Evolutionary conservation across 2,329 filamentous ascomycete species (phyloP).

Genomic region (Clonostachys rosea): DNA sequence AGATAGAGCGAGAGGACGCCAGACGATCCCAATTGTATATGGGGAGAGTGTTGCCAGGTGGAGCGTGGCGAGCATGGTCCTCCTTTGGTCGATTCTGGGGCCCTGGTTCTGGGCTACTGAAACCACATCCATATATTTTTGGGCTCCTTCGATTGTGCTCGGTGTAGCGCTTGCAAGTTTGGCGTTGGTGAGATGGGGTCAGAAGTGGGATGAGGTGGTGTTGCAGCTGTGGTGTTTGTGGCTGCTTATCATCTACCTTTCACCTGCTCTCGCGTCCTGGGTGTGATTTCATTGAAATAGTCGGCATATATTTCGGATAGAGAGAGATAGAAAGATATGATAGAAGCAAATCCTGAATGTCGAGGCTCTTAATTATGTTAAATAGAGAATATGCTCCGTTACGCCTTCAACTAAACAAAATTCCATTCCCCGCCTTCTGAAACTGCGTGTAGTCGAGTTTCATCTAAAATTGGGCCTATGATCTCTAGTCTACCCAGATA

Average conservation of each 20-base stretch:
- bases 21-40: conserved; percentile 16
- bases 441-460: too few relatives aligned
- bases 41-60: conserved; percentile 11
- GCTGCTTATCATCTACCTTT: conserved; percentile 10
- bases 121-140: neutral
- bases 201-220: conserved; percentile 11
- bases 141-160: conserved; percentile 3
- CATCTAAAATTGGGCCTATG: too few relatives aligned
- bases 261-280: conserved; percentile 2
- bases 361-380: too few relatives aligned
- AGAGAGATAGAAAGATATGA: too few relatives aligned
- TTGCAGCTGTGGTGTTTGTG: conserved; percentile 16
- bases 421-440: too few relatives aligned
- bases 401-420: too few relatives aligned
- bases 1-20: conserved; percentile 14
- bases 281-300: too few relatives aligned
- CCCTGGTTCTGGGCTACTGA: conserved; percentile 6
- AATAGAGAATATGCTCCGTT: too few relatives aligned
- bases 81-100: conserved; percentile 8
- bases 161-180: conserved; percentile 6
- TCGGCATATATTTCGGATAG: too few relatives aligned
- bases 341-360: too few relatives aligned
- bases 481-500: too few relatives aligned
- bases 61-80: conserved; percentile 8
- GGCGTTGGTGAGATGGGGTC: conserved; percentile 7